A percentile compares a stretch with the other conserved stretches of the same genome.
These are phyloP conservation scores for Nicotiana attenuata DNA, from an alignment of 257 asterid genomes.

Conservation along the genomic window DNA sequence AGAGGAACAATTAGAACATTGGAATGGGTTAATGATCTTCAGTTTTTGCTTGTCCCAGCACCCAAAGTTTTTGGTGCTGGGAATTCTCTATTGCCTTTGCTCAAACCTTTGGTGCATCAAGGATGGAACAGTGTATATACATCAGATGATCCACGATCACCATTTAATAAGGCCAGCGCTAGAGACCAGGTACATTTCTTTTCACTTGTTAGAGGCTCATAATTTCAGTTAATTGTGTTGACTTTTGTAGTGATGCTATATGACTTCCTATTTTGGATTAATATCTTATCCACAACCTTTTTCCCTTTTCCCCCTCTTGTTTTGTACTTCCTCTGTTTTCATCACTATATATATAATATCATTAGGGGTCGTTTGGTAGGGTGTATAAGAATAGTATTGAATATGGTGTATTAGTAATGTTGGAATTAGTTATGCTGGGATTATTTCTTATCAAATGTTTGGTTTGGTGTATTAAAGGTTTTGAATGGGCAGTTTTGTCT, in stretches of 20 bases:
- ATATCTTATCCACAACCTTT: not conserved
- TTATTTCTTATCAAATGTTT: too few species aligned
- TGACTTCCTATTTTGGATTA: not conserved
- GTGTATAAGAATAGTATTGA: too few species aligned
- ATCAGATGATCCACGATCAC: slow-evolving; percentile 60
- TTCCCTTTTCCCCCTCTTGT: too few species aligned
- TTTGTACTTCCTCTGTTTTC: too few species aligned
- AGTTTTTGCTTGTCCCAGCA: slow-evolving; percentile 44
- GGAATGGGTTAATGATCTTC: slow-evolving; percentile 70
- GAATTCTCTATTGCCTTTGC: not conserved
- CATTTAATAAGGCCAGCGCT: slow-evolving; percentile 53
- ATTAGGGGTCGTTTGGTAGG: too few species aligned
- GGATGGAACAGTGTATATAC: slow-evolving; percentile 84
- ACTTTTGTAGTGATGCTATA: not conserved
- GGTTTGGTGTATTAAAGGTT: too few species aligned
- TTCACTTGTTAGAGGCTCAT: not conserved
- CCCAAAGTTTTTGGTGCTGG: slow-evolving; percentile 44
- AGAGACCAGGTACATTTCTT: slow-evolving; percentile 53
- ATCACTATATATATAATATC: too few species aligned
- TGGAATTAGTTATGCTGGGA: too few species aligned
- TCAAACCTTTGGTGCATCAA: slow-evolving; percentile 40
- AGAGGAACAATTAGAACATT: slow-evolving; percentile 61
- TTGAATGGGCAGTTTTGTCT: too few species aligned
- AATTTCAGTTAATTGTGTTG: not conserved
- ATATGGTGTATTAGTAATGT: too few species aligned